Conservation (phyloP, 202 grass and related monocot genomes). For the Schoenoplectus triqueter region DNA sequence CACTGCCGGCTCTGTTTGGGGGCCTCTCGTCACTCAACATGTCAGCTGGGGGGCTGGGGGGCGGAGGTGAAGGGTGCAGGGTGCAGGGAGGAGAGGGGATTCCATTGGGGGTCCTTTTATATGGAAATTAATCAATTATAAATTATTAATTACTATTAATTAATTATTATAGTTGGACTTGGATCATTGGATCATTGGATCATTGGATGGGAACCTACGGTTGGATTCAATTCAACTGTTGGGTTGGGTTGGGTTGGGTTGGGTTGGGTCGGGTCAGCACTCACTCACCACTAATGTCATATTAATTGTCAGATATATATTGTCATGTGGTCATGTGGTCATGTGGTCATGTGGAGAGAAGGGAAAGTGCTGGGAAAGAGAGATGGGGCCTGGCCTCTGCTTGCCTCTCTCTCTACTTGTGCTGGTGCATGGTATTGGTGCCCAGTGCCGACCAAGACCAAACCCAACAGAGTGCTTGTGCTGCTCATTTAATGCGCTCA, state of each 20-base stretch:
- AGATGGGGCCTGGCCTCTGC: constrained; percentile 12
- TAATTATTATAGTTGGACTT: too few species aligned
- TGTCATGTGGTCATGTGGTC: too few species aligned
- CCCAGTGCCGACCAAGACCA: not conserved
- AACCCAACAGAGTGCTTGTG: not conserved
- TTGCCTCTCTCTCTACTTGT: too few species aligned
- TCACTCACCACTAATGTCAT: too few species aligned
- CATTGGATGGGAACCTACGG: too few species aligned
- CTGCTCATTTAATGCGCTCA: not conserved
- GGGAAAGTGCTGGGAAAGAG: constrained; percentile 40
- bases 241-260: too few species aligned
- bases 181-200: too few species aligned
- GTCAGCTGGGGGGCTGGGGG: not conserved
- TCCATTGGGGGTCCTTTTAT: not conserved
- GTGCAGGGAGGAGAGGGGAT: not conserved
- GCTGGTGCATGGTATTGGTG: too few species aligned
- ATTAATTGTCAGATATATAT: too few species aligned
- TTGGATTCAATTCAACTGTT: too few species aligned
- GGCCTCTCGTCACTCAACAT: constrained; percentile 38
- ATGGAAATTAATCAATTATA: not conserved
- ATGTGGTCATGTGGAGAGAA: not conserved
- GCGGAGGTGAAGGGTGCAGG: not conserved
- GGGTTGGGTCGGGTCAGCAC: too few species aligned
- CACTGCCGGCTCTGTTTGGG: constrained; percentile 33
- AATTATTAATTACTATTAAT: too few species aligned